Evolutionary conservation across 2,329 filamentous ascomycete genomes (phyloP), one percentile per base, ranked within the genome.

Genomic region (Trichoderma breve): DNA sequence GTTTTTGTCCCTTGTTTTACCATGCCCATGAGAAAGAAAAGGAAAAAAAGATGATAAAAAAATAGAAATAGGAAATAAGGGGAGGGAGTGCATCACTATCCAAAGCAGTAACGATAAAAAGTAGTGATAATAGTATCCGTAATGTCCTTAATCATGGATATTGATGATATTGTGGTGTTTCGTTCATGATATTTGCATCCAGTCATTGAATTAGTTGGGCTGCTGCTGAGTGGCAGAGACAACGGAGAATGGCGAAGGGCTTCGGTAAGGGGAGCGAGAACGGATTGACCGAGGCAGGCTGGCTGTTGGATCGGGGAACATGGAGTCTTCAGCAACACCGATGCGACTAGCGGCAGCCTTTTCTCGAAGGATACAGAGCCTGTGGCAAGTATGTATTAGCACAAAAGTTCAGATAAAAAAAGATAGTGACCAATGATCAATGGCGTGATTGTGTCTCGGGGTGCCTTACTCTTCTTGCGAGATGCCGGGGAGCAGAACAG

Each of bases 401-500:
- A 65, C 9, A 18, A 28, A 18, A 14, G 57, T 21, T 18, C 24
- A 14, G n/a, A 11, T 61, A 34, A 24, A 47, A 21, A 21, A 47
- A 11, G 36, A 11, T 3, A 43, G 6, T 18, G 5, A 43, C n/a
- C 39, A n/a, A 21, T 51, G 47, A 51, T 51, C n/a, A 51, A 51
- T 51, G 11, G 58, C 66, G 58, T 18, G 51, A 9, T 18, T 36
- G 58, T 26, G 47, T 58, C 32, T 64, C 65, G 55, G 53, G 51
- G 6, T 21, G 36, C 82, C 87, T 79, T 84, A 90, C 88, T 91
- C 87, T 75, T 89, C 86, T 74, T 88, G 83, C 60, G 86, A 86
- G 55, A 90, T 82, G 51, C 88, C 88, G 3, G 87, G 87, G 15
- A 90, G 80, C 57, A 80, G 80, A 53, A 86, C 81, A n/a, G 83